phyloP scores from a whole-genome alignment of 768 basidiomycete genomes.

The Grammothele lineata region DNA sequence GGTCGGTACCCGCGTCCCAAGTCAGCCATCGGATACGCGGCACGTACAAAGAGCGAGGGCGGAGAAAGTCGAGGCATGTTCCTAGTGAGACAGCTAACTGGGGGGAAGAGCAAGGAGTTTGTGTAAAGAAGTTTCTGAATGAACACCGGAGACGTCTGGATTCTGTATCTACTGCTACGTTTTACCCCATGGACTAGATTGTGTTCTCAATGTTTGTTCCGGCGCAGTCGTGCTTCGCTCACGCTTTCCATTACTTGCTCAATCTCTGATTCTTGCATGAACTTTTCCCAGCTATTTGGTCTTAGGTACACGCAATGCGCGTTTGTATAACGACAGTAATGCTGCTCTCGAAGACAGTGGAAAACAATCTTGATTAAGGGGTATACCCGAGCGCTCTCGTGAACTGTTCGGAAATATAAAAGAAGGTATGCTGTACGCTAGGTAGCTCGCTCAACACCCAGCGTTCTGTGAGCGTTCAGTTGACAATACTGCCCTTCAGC shows the following conservation, averaged over 20 bases:
- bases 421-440: too few relatives aligned
- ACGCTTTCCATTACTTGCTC: background rate
- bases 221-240: background rate
- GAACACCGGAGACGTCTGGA: background rate
- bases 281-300: background rate
- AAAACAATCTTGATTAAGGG: too few relatives aligned
- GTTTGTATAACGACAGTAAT: background rate
- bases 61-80: conserved; percentile 76
- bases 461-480: conserved; percentile 11
- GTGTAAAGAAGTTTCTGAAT: background rate
- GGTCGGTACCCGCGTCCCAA: conserved; percentile 60
- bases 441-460: too few relatives aligned
- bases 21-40: conserved; percentile 65
- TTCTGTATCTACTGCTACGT: background rate
- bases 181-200: too few relatives aligned
- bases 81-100: conserved; percentile 77
- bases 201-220: too few relatives aligned
- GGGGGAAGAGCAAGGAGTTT: conserved; percentile 30
- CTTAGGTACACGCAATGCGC: background rate
- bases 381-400: too few relatives aligned
- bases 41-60: conserved; percentile 35
- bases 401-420: too few relatives aligned
- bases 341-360: too few relatives aligned
- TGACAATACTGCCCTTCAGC: conserved; percentile 38
- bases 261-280: too few relatives aligned